Conservation (phyloP, 345 rosid species). For the Eucalyptus polybractea region DNA sequence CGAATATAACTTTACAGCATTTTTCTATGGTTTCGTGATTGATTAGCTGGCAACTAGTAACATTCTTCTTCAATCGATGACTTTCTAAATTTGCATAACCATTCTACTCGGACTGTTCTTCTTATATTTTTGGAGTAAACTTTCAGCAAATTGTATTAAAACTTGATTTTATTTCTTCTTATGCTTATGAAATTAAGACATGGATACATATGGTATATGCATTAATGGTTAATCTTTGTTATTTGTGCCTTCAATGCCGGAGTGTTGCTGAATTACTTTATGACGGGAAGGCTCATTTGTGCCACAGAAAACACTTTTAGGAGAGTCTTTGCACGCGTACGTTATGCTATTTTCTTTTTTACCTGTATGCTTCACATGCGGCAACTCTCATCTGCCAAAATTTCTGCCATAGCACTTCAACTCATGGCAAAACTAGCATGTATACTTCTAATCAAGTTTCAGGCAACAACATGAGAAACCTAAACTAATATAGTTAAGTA, state of each 20-base stretch:
- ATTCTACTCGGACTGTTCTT: not conserved
- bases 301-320: not conserved
- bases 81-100: not conserved
- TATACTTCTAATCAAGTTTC: too few relatives aligned
- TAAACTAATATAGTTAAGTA: too few relatives aligned
- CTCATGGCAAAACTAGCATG: not conserved
- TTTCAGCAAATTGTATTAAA: not conserved
- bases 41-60: not conserved
- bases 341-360: too few relatives aligned
- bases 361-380: not conserved
- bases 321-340: not conserved
- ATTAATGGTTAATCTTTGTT: not conserved
- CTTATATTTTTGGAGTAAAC: too few relatives aligned
- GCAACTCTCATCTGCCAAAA: too few relatives aligned
- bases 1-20: not conserved
- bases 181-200: not conserved
- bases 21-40: not conserved
- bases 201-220: not conserved
- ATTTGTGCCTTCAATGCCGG: too few relatives aligned
- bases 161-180: not conserved
- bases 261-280: too few relatives aligned
- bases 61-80: not conserved
- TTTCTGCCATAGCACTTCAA: too few relatives aligned
- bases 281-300: too few relatives aligned
- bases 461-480: accelerated